phyloP scores from a whole-genome alignment of 2,329 filamentous ascomycete genomes.

The Monilinia laxa region DNA sequence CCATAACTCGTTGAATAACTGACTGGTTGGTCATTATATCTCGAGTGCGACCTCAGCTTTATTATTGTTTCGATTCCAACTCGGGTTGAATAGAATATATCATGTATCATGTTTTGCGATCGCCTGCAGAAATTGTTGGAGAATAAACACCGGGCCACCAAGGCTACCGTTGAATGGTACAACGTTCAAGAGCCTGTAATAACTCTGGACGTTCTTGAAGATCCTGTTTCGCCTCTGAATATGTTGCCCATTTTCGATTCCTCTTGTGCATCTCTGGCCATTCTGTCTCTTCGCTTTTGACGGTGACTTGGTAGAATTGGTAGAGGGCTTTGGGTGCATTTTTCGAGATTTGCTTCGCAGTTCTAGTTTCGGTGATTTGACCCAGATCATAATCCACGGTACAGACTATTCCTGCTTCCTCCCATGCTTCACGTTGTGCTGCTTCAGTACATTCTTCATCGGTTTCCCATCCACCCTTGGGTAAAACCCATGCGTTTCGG shows the following conservation, averaged over 20 bases:
- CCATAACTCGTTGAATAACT: conserved; percentile 22
- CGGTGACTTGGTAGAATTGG: conserved; percentile 84
- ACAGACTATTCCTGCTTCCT: conserved; percentile 91
- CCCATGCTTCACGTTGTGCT: conserved; percentile 91
- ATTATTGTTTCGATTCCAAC: not conserved
- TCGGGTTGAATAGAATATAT: conserved; percentile 5
- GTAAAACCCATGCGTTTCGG: conserved; percentile 91
- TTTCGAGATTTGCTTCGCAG: conserved; percentile 71
- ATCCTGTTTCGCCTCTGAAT: conserved; percentile 74
- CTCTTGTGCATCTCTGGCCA: conserved; percentile 97
- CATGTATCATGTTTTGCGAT: conserved; percentile 23
- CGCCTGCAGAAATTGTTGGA: conserved; percentile 26
- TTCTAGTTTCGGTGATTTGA: conserved; percentile 78
- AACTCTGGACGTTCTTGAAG: conserved; percentile 81
- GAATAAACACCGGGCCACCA: conserved; percentile 42
- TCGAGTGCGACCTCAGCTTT: conserved; percentile 7
- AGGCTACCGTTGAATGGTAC: conserved; percentile 45
- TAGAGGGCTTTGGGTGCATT: conserved; percentile 64
- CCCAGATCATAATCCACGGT: conserved; percentile 83
- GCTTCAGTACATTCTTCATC: conserved; percentile 87
- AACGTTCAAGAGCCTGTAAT: conserved; percentile 78
- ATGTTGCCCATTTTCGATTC: conserved; percentile 86
- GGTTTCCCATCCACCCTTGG: conserved; percentile 96
- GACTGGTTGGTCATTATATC: not conserved
- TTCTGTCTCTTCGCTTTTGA: conserved; percentile 76